A percentile compares a stretch with the other conserved stretches of the same genome.
phyloP scores from a whole-genome alignment of 2,329 filamentous ascomycete species.

The Fusarium redolens region DNA sequence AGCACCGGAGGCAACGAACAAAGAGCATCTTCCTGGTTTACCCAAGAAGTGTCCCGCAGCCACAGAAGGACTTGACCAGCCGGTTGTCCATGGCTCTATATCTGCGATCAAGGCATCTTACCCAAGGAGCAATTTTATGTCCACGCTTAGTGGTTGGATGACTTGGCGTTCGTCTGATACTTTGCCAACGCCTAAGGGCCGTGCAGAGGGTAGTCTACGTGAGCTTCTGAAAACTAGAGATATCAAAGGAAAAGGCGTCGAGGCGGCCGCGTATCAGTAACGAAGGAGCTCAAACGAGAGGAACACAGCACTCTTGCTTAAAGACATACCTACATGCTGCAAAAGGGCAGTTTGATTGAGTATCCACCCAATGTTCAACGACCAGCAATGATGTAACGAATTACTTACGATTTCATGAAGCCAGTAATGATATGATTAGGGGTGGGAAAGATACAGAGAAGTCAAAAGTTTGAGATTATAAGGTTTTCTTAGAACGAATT shows the following conservation, averaged over 20 bases:
- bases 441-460: constrained; percentile 9
- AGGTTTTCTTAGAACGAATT: constrained; percentile 4
- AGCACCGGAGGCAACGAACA: constrained; percentile 43
- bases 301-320: constrained; percentile 44
- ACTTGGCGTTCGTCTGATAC: constrained; percentile 53
- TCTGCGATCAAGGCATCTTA: constrained; percentile 40
- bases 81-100: constrained; percentile 45
- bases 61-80: constrained; percentile 43
- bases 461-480: constrained; percentile 27
- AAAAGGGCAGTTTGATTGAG: not conserved
- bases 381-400: constrained; percentile 36
- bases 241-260: constrained; percentile 50
- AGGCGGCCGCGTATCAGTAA: constrained; percentile 31
- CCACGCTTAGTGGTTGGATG: constrained; percentile 59
- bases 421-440: constrained; percentile 10
- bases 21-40: constrained; percentile 34
- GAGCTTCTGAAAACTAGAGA: constrained; percentile 59
- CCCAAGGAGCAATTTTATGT: constrained; percentile 49
- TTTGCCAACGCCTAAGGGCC: constrained; percentile 50
- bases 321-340: not conserved
- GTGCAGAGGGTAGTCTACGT: constrained; percentile 68
- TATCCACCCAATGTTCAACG: constrained; percentile 19
- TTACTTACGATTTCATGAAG: constrained; percentile 40
- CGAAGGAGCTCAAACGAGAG: constrained; percentile 29
- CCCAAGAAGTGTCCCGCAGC: constrained; percentile 26